phyloP scores from a whole-genome alignment of 108 stramenopile genomes.

The Pelagomonas calceolata region DNA sequence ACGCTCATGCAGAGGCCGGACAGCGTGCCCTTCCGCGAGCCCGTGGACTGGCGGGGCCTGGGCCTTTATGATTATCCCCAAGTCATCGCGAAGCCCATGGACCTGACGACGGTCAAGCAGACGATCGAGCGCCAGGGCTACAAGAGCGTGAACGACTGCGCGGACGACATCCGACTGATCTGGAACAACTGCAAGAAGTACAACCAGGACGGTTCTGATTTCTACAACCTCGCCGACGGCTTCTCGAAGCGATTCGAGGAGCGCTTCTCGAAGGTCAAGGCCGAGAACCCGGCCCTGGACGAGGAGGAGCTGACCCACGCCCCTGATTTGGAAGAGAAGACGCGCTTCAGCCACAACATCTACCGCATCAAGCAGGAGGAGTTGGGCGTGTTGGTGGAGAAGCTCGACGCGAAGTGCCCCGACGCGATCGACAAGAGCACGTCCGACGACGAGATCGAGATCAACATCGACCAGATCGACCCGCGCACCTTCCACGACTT shows the following conservation, averaged over 20 bases:
- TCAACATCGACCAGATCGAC: slow-evolving; percentile 81
- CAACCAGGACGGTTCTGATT: slow-evolving; percentile 37
- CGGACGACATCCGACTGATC: slow-evolving; percentile 80
- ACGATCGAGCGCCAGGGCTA: slow-evolving; percentile 63
- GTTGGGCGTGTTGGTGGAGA: slow-evolving; percentile 68
- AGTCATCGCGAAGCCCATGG: slow-evolving; percentile 87
- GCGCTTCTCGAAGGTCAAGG: slow-evolving; percentile 50
- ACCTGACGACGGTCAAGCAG: slow-evolving; percentile 77
- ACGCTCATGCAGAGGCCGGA: slow-evolving; percentile 8
- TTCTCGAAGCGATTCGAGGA: slow-evolving; percentile 66
- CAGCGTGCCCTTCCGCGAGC: slow-evolving; percentile 71
- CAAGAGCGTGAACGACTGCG: slow-evolving; percentile 55
- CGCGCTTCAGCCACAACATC: slow-evolving; percentile 62
- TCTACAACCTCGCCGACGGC: slow-evolving; percentile 59
- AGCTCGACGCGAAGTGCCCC: slow-evolving; percentile 77
- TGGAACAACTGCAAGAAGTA: slow-evolving; percentile 68
- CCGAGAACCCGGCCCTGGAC: slow-evolving; percentile 30
- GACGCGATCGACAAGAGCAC: slow-evolving; percentile 64
- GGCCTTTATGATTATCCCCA: slow-evolving; percentile 85
- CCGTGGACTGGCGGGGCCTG: slow-evolving; percentile 83
- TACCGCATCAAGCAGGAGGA: slow-evolving; percentile 78
- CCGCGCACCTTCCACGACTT: slow-evolving; percentile 62
- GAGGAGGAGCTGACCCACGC: slow-evolving; percentile 9
- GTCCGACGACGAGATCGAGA: slow-evolving; percentile 76
- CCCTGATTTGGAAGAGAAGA: slow-evolving; percentile 69